phyloP scores from a whole-genome alignment of 306 rosid species.

The Astragalus membranaceus region DNA sequence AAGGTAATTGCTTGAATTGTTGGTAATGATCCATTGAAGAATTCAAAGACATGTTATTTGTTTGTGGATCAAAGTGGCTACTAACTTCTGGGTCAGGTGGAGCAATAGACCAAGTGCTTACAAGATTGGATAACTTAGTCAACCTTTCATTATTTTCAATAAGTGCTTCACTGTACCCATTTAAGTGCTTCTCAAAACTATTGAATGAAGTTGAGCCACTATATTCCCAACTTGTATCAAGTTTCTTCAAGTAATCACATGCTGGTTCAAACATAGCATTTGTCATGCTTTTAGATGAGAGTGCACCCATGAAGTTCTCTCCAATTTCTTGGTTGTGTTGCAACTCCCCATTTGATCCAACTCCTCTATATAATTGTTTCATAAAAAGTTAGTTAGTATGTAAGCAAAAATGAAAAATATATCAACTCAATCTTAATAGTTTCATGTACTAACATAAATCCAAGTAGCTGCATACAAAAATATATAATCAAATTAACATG shows the following conservation, averaged over 20 bases:
- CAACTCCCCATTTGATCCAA: constrained; percentile 51
- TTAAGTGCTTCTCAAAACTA: constrained; percentile 46
- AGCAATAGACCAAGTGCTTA: constrained; percentile 86
- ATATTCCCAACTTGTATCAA: constrained; percentile 62
- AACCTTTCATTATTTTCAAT: constrained; percentile 51
- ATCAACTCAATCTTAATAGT: background rate
- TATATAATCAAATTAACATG: background rate
- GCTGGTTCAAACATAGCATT: constrained; percentile 54
- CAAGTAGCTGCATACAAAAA: background rate
- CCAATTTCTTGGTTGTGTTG: constrained; percentile 47
- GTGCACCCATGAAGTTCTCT: constrained; percentile 54
- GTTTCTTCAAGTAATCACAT: constrained; percentile 74
- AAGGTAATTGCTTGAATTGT: constrained; percentile 29
- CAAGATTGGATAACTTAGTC: constrained; percentile 60
- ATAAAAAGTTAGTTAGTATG: background rate
- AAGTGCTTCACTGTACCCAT: constrained; percentile 35
- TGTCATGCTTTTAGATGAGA: constrained; percentile 55
- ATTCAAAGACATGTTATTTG: constrained; percentile 28
- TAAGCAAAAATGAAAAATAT: background rate
- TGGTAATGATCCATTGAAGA: constrained; percentile 31
- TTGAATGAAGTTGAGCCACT: constrained; percentile 37
- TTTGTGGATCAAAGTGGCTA: constrained; percentile 42
- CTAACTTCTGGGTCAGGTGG: constrained; percentile 56
- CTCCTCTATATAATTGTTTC: constrained; percentile 36
- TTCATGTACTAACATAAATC: background rate